Evolutionary conservation across 257 asterid species (phyloP).

Genomic region (Agastache rugosa): DNA sequence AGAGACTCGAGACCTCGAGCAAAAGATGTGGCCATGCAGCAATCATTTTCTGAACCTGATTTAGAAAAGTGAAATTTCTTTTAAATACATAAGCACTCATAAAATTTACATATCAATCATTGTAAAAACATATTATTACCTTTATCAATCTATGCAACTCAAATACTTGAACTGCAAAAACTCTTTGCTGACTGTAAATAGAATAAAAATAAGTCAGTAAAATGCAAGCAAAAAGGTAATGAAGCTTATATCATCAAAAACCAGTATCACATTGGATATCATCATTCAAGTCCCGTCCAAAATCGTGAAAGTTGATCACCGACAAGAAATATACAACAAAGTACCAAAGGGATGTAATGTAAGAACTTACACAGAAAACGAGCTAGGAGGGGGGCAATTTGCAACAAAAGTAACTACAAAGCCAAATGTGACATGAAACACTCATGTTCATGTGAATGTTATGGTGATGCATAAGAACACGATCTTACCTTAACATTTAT

Average conservation of each 20-base stretch:
- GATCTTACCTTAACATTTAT: conserved; percentile 27
- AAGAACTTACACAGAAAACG: conserved; percentile 5
- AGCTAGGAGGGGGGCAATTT: background rate
- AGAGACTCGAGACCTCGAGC: conserved; percentile 52
- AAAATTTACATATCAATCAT: background rate
- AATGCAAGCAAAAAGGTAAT: background rate
- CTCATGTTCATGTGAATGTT: background rate
- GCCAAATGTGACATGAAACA: background rate
- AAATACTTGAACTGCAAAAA: conserved; percentile 90
- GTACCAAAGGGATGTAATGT: background rate
- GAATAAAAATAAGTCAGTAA: conserved; percentile 7
- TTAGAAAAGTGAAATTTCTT: background rate
- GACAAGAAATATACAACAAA: background rate
- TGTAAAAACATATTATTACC: conserved; percentile 47
- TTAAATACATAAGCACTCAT: background rate
- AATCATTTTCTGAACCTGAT: conserved; percentile 80
- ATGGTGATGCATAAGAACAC: conserved; percentile 16
- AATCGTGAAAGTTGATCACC: background rate
- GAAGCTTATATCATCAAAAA: conserved; percentile 13
- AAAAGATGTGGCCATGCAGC: conserved; percentile 70
- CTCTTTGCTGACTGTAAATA: conserved; percentile 79
- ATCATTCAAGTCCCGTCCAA: conserved; percentile 22
- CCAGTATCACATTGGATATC: background rate
- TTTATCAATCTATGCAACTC: conserved; percentile 90
- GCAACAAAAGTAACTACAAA: background rate